phyloP scores from a whole-genome alignment of 2,329 filamentous ascomycete species.

The Penicillium sp. region DNA sequence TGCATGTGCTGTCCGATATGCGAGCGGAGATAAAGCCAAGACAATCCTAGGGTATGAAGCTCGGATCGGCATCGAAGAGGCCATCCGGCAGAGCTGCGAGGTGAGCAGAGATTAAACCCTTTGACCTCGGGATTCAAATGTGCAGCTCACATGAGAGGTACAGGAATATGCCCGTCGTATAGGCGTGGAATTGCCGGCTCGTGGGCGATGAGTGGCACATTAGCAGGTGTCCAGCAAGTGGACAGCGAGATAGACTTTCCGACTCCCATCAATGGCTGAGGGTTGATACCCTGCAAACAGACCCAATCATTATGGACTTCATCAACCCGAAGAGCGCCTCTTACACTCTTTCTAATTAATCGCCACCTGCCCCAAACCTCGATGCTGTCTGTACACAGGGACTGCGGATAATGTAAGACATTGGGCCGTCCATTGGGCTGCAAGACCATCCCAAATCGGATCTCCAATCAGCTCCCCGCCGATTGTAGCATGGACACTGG shows the following conservation, averaged over 20 bases:
- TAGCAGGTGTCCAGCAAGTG: neutral
- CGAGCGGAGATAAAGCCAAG: slow-evolving; percentile 52
- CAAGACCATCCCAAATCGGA: slow-evolving; percentile 10
- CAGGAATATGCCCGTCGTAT: slow-evolving; percentile 36
- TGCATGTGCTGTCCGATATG: slow-evolving; percentile 54
- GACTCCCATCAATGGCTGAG: neutral
- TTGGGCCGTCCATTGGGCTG: slow-evolving; percentile 25
- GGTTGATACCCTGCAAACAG: slow-evolving; percentile 13
- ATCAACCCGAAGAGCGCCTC: slow-evolving; percentile 7
- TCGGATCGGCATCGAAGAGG: slow-evolving; percentile 52
- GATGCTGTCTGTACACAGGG: slow-evolving; percentile 3
- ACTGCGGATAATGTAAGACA: slow-evolving; percentile 15
- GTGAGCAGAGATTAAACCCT: slow-evolving; percentile 30
- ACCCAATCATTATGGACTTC: slow-evolving; percentile 6
- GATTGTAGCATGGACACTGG: slow-evolving; percentile 1
- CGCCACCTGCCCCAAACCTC: slow-evolving; percentile 4
- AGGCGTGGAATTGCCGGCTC: slow-evolving; percentile 21
- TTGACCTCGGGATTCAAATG: neutral
- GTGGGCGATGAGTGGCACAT: neutral
- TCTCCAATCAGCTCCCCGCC: slow-evolving; percentile 11
- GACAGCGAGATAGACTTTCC: slow-evolving; percentile 14
- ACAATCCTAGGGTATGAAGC: slow-evolving; percentile 54
- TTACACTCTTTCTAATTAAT: slow-evolving; percentile 6
- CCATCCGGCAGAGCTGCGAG: slow-evolving; percentile 50
- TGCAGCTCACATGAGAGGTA: slow-evolving; percentile 2